A percentile compares a stretch with the other conserved stretches of the same genome.
Conservation (phyloP, 768 basidiomycete species). For the Hypsizygus marmoreus region DNA sequence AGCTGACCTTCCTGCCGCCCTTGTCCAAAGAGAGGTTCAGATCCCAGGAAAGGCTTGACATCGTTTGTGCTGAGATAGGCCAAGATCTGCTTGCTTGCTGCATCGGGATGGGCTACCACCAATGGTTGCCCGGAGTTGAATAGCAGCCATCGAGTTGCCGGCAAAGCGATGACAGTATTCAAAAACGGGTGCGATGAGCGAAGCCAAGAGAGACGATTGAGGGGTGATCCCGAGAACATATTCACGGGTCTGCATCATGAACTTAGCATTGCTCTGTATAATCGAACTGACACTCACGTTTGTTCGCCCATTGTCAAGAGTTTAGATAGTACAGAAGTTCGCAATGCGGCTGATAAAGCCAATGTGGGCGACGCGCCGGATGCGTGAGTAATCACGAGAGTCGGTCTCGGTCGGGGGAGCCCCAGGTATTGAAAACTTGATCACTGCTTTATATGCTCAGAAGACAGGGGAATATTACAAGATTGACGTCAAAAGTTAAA, state of each 20-base stretch:
- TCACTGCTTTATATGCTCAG: no score
- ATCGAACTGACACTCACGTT: no score
- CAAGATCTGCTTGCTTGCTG: slow-evolving; percentile 34
- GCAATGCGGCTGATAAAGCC: no score
- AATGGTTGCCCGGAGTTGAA: slow-evolving; percentile 78
- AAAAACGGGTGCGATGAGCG: slow-evolving; percentile 75
- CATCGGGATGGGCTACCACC: slow-evolving; percentile 38
- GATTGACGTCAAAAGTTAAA: no score
- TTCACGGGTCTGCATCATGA: slow-evolving; percentile 35
- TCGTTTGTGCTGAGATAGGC: slow-evolving; percentile 62
- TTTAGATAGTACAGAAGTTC: no score
- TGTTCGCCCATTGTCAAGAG: no score
- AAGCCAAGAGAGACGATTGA: slow-evolving; percentile 84
- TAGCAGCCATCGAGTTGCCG: slow-evolving; percentile 73
- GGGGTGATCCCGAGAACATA: slow-evolving; percentile 60
- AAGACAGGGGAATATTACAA: no score
- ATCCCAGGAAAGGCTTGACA: slow-evolving; percentile 65
- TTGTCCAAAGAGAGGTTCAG: slow-evolving; percentile 73
- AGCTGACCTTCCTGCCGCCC: slow-evolving; percentile 47
- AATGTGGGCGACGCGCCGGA: no score
- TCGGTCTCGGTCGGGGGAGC: no score
- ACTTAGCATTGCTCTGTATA: not conserved
- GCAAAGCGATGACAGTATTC: slow-evolving; percentile 62
- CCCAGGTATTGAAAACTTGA: no score
- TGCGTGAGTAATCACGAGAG: no score